Percentiles rank a stretch among this genome's conserved stretches.
Evolutionary conservation across 441 rosid species (phyloP).

Genomic region (Erysimum pusillum): DNA sequence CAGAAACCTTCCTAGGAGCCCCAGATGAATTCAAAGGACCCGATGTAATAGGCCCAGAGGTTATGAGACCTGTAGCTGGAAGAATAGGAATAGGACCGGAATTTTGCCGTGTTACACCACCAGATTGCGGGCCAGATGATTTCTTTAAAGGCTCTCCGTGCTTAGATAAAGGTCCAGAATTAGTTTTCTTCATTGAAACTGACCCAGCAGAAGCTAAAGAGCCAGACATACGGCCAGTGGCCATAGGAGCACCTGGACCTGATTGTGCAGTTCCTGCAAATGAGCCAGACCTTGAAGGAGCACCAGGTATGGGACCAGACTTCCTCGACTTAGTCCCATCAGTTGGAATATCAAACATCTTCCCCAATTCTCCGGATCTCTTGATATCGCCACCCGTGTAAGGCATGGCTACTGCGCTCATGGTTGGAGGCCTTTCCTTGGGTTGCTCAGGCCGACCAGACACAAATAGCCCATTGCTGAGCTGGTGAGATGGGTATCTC

Average conservation of each 20-base stretch:
- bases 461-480: conserved; percentile 94
- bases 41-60: conserved; percentile 95
- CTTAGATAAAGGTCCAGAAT: conserved; percentile 92
- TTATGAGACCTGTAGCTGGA: conserved; percentile 94
- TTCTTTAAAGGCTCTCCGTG: conserved; percentile 96
- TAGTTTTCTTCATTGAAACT: conserved; percentile 85
- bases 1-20: conserved; percentile 92
- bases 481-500: conserved; percentile 98
- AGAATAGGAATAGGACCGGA: conserved; percentile 92
- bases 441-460: conserved; percentile 98
- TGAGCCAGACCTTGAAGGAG: conserved; percentile 91
- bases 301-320: conserved; percentile 91
- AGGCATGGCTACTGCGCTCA: conserved; percentile 96
- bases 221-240: conserved; percentile 81
- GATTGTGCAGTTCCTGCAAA: conserved; percentile 94
- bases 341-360: conserved; percentile 94
- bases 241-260: conserved; percentile 79
- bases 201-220: conserved; percentile 73
- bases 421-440: conserved; percentile 92
- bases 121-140: conserved; percentile 96
- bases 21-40: conserved; percentile 94
- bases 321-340: conserved; percentile 96
- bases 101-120: conserved; percentile 90
- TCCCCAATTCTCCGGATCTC: conserved; percentile 96
- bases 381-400: conserved; percentile 98